Evolutionary conservation across 106 monocot genomes (phyloP), one percentile per base, ranked within the genome.

Genomic region (Xerophyta viscosa): DNA sequence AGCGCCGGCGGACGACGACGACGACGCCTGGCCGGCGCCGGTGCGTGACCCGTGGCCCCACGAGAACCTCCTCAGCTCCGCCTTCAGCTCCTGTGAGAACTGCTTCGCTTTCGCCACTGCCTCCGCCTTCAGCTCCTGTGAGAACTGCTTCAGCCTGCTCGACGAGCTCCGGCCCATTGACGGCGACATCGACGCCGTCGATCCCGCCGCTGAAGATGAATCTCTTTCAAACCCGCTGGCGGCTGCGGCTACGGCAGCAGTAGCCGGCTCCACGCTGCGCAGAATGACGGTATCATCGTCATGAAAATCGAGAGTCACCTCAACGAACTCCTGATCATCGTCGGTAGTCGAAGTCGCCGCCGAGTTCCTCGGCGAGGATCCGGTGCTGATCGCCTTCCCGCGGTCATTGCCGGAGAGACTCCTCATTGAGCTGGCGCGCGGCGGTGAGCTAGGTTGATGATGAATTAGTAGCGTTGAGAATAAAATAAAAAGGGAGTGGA

Each of bases 301-400:
- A 43, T 84, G 80, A 64, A 90, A 68, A 54, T 90, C 89, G 49
- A 90, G 89, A 0, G 76, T 84, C 19, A 90, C 84, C 54, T 90
- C 89, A 20, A 90, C 74, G 60, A 84, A 71, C 78, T 88, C 79
- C 76, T 80, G 79, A 3, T 21, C 61, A 46, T 61, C 74, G 22
- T 56, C 58, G 11, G 63, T 39, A 11, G 59, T 41, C 15, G 61
- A 22, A 24, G 31, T 20, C 36, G 21, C 31, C 21, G 24, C 50
- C 9, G 72, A 61, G 41, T 45, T 28, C 26, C 50, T 33, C 17
- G 84, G 75, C 17, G 84, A 71, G 4, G 79, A 60, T 7, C 29
- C 54, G 9, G 46, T 31, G 50, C 69, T 70, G 26, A 48, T 8
- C 23, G 42, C 12, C 27, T 31, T 44, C n/a, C 23, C 21, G 56